Conservation (phyloP, 1,139 yeast genomes). For the Meyerozyma carpophila region DNA sequence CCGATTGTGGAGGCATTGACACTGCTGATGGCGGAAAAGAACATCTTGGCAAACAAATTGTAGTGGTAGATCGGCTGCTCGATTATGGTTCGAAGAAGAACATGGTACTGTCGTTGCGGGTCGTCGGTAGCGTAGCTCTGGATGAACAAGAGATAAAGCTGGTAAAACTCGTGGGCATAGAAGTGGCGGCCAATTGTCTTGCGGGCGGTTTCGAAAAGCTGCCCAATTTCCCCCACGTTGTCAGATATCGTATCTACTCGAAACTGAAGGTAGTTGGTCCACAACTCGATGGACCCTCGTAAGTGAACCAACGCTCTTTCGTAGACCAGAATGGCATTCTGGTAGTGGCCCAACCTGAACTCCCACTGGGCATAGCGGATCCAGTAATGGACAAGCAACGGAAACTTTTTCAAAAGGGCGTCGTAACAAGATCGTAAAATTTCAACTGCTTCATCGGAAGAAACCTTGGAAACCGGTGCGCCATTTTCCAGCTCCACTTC, state of each 20-base stretch:
- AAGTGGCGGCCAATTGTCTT: constrained; percentile 65
- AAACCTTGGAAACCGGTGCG: constrained; percentile 37
- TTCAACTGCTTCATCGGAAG: constrained; percentile 33
- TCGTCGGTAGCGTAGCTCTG: constrained; percentile 33
- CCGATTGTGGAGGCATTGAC: constrained; percentile 20
- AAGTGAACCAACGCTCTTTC: constrained; percentile 47
- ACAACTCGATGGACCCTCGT: constrained; percentile 59
- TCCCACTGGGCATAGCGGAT: constrained; percentile 66
- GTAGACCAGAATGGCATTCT: constrained; percentile 46
- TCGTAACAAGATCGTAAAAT: constrained; percentile 49
- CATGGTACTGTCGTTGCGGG: constrained; percentile 31
- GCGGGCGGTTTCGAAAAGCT: constrained; percentile 62
- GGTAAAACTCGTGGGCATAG: constrained; percentile 72
- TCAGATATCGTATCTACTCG: constrained; percentile 38
- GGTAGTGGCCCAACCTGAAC: constrained; percentile 53
- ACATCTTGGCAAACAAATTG: constrained; percentile 46
- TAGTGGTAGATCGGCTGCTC: constrained; percentile 78
- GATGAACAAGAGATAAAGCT: constrained; percentile 55
- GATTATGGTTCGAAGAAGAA: constrained; percentile 53
- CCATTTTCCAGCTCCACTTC: constrained; percentile 26
- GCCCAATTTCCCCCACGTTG: constrained; percentile 25
- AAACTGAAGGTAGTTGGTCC: constrained; percentile 65
- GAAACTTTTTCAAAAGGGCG: constrained; percentile 57
- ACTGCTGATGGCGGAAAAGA: constrained; percentile 39
- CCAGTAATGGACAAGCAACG: constrained; percentile 77